Base-by-base conservation (phyloP, 441 rosid species). In the Adansonia grandidieri region DNA sequence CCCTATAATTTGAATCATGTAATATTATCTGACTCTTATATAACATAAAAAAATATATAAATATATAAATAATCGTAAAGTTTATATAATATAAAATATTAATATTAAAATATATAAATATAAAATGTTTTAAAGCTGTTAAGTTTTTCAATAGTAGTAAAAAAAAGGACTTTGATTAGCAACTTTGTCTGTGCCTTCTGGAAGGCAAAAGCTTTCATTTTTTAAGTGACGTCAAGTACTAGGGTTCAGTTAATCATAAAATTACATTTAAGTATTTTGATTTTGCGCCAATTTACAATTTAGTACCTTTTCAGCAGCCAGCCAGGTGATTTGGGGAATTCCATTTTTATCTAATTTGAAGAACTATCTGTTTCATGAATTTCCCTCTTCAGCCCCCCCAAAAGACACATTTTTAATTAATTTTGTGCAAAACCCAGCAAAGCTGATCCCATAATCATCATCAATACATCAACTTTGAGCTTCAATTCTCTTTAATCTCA, bases 401-500 rank as follows among this genome's bases (percentile, higher is more conserved):
- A 64, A 60, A 63, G 15, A 19, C 14, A 2, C 2, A 32, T 32
- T 63, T 63, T 64, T 22, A 8, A 3, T 71, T 48, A 13, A 22
- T 48, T n/a, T 44, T 70, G 17, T 22, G 9, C 6, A 48, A 50
- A 70, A 70, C 58, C 58, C 73, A 13, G 28, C 58, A 3, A 20
- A 48, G 73, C 9, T 32, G 47, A 71, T 71, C 48, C 48, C 28
- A 17, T 71, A 48, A 32, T 28, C 74, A 28, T 32, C 28, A 37
- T 71, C 61, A 37, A 37, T 63, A 2, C 22, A 54, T 54, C 17
- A 72, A 54, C 75, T 72, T 48, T 54, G 48, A 70, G 63, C 48
- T 72, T 72, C 75, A 48, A 4, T 11, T 56, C 53, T 61, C 76
- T 73, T 57, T 11, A 73, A 56, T 42, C 53, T 56, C 51, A 24